phyloP scores from a whole-genome alignment of 805 yeast species.

The Candida pini region DNA sequence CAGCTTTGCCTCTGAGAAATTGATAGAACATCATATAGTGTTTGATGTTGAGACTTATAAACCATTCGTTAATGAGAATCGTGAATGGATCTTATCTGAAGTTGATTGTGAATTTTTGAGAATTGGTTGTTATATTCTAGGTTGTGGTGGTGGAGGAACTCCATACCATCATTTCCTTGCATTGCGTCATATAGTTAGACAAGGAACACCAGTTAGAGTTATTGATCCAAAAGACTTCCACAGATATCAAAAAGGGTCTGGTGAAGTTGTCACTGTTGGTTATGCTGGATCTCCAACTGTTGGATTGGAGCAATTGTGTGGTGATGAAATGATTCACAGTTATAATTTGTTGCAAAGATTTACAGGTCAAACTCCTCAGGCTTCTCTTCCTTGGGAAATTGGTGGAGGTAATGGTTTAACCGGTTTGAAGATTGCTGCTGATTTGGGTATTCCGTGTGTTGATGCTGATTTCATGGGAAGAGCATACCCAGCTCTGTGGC shows the following conservation, averaged over 20 bases:
- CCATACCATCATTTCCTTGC: conserved; percentile 37
- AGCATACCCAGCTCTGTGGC: conserved; percentile 41
- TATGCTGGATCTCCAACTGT: conserved; percentile 46
- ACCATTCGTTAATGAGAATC: conserved; percentile 25
- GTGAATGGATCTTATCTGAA: conserved; percentile 36
- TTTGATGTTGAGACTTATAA: conserved; percentile 26
- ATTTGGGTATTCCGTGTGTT: conserved; percentile 22
- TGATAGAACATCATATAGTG: conserved; percentile 11
- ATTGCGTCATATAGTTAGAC: conserved; percentile 26
- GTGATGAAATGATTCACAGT: conserved; percentile 32
- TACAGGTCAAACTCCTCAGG: conserved; percentile 24
- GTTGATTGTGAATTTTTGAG: conserved; percentile 37
- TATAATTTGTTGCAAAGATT: conserved; percentile 25
- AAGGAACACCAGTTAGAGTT: conserved; percentile 31
- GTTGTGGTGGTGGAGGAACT: conserved; percentile 49
- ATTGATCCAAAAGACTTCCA: conserved; percentile 29
- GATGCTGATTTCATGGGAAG: conserved; percentile 46
- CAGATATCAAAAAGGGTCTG: conserved; percentile 22
- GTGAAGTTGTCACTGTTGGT: conserved; percentile 30
- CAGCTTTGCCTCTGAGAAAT: conserved; percentile 8
- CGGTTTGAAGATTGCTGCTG: conserved; percentile 21
- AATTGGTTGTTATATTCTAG: conserved; percentile 41
- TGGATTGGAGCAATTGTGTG: conserved; percentile 35
- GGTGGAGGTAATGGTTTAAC: conserved; percentile 40
- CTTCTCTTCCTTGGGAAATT: conserved; percentile 35